Conservation (phyloP, 495 filamentous ascomycete species). For the Sporormia fimetaria region DNA sequence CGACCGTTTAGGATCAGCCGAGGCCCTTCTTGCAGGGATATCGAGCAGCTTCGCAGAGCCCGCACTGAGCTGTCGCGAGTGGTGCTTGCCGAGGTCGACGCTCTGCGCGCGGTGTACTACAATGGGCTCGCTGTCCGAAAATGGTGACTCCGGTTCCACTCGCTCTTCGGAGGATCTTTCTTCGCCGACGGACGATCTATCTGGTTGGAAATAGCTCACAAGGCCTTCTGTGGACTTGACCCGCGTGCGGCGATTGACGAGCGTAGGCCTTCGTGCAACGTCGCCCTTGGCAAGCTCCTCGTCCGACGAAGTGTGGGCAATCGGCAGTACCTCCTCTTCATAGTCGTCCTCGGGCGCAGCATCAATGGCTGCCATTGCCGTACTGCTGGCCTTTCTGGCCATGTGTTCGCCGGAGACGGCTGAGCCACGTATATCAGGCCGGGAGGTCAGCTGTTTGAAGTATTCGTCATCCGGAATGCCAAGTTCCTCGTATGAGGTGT, state of each 20-base stretch:
- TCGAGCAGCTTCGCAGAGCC: constrained; percentile 62
- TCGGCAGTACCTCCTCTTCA: constrained; percentile 21
- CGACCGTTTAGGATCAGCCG: constrained; percentile 13
- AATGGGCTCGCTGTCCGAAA: constrained; percentile 14
- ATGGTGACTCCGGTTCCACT: constrained; percentile 17
- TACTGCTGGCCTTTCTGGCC: constrained; percentile 32
- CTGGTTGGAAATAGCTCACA: constrained; percentile 46
- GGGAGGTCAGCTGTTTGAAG: constrained; percentile 44
- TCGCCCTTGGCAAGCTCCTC: constrained; percentile 38
- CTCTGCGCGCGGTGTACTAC: constrained; percentile 52
- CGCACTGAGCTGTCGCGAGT: constrained; percentile 59
- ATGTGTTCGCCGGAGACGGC: constrained; percentile 17
- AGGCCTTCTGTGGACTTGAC: constrained; percentile 59
- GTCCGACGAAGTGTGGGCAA: constrained; percentile 7
- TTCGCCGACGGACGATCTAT: constrained; percentile 30
- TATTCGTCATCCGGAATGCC: constrained; percentile 55
- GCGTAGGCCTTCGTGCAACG: constrained; percentile 46
- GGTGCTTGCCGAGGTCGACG: constrained; percentile 49
- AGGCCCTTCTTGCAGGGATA: constrained; percentile 34
- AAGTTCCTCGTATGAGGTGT: constrained; percentile 47
- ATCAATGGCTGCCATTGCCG: constrained; percentile 31
- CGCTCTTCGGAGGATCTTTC: not conserved
- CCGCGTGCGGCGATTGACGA: constrained; percentile 41
- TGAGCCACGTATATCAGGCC: constrained; percentile 28
- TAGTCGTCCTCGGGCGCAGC: constrained; percentile 29